Evolutionary conservation across 768 basidiomycete genomes (phyloP), one percentile per base, ranked within the genome.

Genomic region (Tubosaeta sp.): DNA sequence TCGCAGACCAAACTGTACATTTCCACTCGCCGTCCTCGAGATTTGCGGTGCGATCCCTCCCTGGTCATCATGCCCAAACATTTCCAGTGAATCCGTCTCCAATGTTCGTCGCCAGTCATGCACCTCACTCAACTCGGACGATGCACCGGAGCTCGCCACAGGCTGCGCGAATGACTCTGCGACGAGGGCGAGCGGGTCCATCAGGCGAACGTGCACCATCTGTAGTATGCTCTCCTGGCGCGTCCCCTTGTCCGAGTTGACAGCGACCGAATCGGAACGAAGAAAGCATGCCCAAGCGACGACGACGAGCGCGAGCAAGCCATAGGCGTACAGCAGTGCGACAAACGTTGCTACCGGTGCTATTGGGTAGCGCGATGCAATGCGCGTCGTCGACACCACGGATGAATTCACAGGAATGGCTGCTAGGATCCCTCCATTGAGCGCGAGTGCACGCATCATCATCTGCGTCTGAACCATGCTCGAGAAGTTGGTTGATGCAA

Each of bases 131-230:
- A n/a, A 35, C n/a, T 27, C 42, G 4, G 19, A n/a, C n/a, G 25
- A 5, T 12, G 26, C 17, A 44, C 16, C 6, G 4, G 33, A 14
- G 14, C 10, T 22, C 3, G 22, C 22, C 3, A 22, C 12, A 8
- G 7, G 32, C 3, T 29, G 2, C 25, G 25, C 16, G 43, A 44
- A 37, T 33, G 25, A 19, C n/a, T 50, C 49, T 3, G 49, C 49
- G 2, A 50, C 49, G 1, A 16, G 42, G 9, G 42, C 49, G 10
- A 50, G 41, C 22, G 41, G 49, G 19, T 50, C 48, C 32, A 41
- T 50, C 22, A 50, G 32, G 41, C 48, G 19, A 16, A 50, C 32
- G 11, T 43, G 49, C 31, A 43, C 48, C 48, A 50, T 50, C 25
- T 50, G 49, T 7, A 50, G n/a, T 33, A 35, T 25, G 12, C n/a